Conservation (phyloP, 176 grass and related monocot genomes). For the Melocanna baccifera region DNA sequence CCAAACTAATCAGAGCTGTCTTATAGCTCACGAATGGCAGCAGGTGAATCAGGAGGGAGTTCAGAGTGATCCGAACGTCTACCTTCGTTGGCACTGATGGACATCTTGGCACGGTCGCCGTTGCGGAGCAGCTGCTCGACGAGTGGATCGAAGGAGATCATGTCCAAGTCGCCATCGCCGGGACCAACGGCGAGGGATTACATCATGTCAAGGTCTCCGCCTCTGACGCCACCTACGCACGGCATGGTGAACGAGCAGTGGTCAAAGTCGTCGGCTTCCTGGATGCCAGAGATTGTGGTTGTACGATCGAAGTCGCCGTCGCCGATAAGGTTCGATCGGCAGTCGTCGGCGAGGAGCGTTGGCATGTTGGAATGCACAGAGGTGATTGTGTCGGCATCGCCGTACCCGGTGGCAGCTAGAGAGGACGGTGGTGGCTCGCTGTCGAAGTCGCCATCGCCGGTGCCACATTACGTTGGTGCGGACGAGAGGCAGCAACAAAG, state of each 20-base stretch:
- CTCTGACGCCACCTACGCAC: neutral
- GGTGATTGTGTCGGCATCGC: neutral
- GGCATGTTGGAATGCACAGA: slow-evolving; percentile 7
- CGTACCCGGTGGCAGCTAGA: neutral
- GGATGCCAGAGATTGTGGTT: slow-evolving; percentile 1
- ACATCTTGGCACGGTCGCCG: slow-evolving; percentile 37
- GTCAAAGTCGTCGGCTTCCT: neutral
- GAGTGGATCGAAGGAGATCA: neutral
- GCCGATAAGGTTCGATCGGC: neutral
- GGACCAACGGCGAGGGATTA: neutral
- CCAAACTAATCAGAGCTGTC: no score
- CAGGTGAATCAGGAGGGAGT: no score
- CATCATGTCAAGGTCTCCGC: slow-evolving; percentile 12
- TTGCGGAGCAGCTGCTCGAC: slow-evolving; percentile 11
- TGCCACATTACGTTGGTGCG: neutral
- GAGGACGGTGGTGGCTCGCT: slow-evolving; percentile 28
- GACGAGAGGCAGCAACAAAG: neutral
- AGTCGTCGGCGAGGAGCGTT: slow-evolving; percentile 6
- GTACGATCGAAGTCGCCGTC: slow-evolving; percentile 23
- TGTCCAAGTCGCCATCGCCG: slow-evolving; percentile 20
- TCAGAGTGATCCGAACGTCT: no score
- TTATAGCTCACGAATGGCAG: no score
- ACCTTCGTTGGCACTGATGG: no score
- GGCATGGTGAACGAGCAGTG: neutral
- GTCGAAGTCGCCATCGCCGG: slow-evolving; percentile 7